phyloP scores from a whole-genome alignment of 495 filamentous ascomycete species.

The Penicillium coprophilum region DNA sequence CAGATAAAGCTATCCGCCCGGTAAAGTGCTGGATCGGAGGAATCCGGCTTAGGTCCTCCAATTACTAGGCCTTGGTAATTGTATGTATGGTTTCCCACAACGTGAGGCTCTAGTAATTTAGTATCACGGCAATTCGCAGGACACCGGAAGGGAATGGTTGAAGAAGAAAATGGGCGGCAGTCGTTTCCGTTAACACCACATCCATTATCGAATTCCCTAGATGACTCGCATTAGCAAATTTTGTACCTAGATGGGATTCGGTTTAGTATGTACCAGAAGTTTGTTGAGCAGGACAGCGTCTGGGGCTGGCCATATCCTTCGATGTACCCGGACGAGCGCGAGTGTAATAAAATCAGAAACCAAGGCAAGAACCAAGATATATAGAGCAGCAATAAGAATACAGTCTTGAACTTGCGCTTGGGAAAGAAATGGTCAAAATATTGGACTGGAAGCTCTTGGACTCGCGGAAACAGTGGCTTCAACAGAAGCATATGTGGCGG shows the following conservation, averaged over 20 bases:
- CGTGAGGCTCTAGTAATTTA: constrained; percentile 66
- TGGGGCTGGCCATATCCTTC: constrained; percentile 65
- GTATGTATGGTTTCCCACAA: constrained; percentile 71
- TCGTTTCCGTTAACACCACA: constrained; percentile 78
- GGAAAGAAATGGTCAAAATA: constrained; percentile 63
- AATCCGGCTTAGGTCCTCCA: constrained; percentile 60
- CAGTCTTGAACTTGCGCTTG: constrained; percentile 58
- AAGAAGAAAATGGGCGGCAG: constrained; percentile 76
- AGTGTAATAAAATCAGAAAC: constrained; percentile 62
- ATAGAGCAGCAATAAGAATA: constrained; percentile 61
- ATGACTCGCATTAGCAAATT: neutral
- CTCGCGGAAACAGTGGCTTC: constrained; percentile 62
- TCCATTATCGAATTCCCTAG: constrained; percentile 65
- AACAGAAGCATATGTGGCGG: constrained; percentile 64
- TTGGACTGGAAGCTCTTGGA: constrained; percentile 67
- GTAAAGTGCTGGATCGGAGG: constrained; percentile 53
- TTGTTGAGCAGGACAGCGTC: constrained; percentile 65
- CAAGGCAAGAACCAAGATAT: constrained; percentile 73
- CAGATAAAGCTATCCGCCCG: constrained; percentile 84
- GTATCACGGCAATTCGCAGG: constrained; percentile 70
- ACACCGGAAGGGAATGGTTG: constrained; percentile 72
- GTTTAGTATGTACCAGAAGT: constrained; percentile 49
- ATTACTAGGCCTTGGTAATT: constrained; percentile 71
- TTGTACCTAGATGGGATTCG: neutral
- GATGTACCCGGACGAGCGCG: constrained; percentile 62